Evolutionary conservation across 75 land plant genomes (phyloP).

Genomic region (Picea sitchensis): DNA sequence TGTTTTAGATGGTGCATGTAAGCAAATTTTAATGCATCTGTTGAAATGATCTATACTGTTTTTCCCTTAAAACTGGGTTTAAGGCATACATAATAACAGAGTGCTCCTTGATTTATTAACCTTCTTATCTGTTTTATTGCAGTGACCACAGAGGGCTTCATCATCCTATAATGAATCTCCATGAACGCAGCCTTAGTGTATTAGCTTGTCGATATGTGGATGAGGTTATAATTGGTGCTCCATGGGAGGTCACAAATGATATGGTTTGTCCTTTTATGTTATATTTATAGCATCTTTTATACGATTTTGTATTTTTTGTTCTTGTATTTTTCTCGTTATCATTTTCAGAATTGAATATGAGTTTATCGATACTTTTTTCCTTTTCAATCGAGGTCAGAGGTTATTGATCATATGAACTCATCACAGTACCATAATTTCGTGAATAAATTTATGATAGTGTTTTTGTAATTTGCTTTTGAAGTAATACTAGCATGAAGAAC

Average conservation of each 20-base stretch:
- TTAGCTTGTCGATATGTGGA: constrained; percentile 96
- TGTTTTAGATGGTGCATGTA: background rate
- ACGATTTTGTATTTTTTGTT: background rate
- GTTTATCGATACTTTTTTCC: background rate
- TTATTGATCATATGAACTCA: too few relatives aligned
- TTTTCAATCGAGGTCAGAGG: background rate
- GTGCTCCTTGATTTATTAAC: background rate
- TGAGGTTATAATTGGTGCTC: constrained; percentile 99
- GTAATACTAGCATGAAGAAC: background rate
- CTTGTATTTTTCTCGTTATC: background rate
- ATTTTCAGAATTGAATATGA: background rate
- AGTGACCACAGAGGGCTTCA: constrained; percentile 85
- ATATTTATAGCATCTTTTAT: background rate
- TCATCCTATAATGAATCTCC: constrained; percentile 98
- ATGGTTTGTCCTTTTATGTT: constrained; percentile 52
- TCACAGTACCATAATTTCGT: too few relatives aligned
- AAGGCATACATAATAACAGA: background rate
- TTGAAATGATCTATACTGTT: background rate
- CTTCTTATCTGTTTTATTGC: constrained; percentile 11
- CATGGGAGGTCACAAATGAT: constrained; percentile 92
- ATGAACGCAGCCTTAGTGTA: constrained; percentile 96
- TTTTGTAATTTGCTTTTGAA: background rate
- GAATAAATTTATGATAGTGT: too few relatives aligned
- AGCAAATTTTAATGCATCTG: background rate
- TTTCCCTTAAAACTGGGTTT: background rate